These are phyloP conservation scores for Ophiorrhiza pumila DNA, from an alignment of 257 asterid species.

Conservation along the genomic window DNA sequence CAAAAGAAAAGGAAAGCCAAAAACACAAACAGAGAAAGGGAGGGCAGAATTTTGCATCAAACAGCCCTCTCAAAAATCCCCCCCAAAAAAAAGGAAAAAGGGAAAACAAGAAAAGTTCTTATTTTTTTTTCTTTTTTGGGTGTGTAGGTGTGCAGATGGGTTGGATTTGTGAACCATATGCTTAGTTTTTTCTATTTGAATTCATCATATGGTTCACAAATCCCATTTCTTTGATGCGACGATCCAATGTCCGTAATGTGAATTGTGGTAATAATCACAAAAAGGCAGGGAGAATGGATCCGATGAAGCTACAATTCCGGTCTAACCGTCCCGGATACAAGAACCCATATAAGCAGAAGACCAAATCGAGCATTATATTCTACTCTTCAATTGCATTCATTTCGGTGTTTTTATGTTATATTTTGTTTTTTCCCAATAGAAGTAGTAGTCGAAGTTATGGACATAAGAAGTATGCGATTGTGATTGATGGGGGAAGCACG, in stretches of 20 bases:
- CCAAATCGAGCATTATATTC: conserved; percentile 40
- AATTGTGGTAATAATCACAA: conserved; percentile 34
- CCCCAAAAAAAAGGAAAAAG: neutral
- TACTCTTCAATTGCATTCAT: conserved; percentile 36
- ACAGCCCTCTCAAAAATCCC: conserved; percentile 18
- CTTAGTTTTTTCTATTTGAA: neutral
- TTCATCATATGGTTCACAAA: conserved; percentile 58
- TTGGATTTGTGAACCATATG: conserved; percentile 24
- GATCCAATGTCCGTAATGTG: conserved; percentile 70
- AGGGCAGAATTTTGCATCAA: conserved; percentile 18
- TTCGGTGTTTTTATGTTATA: conserved; percentile 43
- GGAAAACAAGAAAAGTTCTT: neutral
- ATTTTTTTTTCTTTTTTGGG: no score
- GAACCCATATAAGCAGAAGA: conserved; percentile 33
- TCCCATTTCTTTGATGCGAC: conserved; percentile 81
- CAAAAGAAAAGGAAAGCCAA: neutral
- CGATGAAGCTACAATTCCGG: conserved; percentile 60
- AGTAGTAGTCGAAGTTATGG: conserved; percentile 8
- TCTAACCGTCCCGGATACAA: conserved; percentile 51
- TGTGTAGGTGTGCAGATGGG: no score
- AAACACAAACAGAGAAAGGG: conserved; percentile 4
- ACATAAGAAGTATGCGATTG: conserved; percentile 53
- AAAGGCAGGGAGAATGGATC: conserved; percentile 49
- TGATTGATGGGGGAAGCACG: conserved; percentile 98
- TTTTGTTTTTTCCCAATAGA: conserved; percentile 42